These are phyloP conservation scores for Pelargonium citronellum DNA, from an alignment of 441 rosid species.

Conservation along the genomic window DNA sequence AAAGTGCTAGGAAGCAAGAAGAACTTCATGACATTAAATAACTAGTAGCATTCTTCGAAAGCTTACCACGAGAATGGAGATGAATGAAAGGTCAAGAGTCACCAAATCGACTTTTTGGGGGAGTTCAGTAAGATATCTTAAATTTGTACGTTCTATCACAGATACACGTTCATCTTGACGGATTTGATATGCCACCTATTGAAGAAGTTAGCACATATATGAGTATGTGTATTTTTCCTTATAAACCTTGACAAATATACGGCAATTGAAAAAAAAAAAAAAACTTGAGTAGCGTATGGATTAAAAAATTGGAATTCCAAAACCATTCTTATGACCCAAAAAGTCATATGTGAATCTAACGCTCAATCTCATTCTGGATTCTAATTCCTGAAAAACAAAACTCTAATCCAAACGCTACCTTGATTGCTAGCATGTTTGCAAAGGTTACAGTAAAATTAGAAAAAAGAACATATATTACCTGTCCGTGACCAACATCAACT, in stretches of 20 bases:
- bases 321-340: no score
- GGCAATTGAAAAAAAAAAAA: no score
- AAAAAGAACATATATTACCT: slow-evolving; percentile 38
- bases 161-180: slow-evolving; percentile 66
- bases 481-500: slow-evolving; percentile 93
- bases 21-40: not conserved
- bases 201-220: slow-evolving; percentile 10
- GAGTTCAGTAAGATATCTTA: slow-evolving; percentile 71
- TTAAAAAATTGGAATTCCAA: no score
- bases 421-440: no score
- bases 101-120: slow-evolving; percentile 90
- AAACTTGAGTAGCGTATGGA: no score
- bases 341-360: no score
- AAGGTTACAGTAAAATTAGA: no score
- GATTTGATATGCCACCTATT: slow-evolving; percentile 82
- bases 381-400: no score
- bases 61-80: slow-evolving; percentile 75
- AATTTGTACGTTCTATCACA: slow-evolving; percentile 72
- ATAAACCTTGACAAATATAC: no score
- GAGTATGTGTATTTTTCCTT: no score
- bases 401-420: no score
- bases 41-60: slow-evolving; percentile 5
- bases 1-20: not conserved
- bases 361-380: no score
- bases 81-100: slow-evolving; percentile 91